phyloP scores from a whole-genome alignment of 768 basidiomycete species.

The Cantharellus cinnabarinus region DNA sequence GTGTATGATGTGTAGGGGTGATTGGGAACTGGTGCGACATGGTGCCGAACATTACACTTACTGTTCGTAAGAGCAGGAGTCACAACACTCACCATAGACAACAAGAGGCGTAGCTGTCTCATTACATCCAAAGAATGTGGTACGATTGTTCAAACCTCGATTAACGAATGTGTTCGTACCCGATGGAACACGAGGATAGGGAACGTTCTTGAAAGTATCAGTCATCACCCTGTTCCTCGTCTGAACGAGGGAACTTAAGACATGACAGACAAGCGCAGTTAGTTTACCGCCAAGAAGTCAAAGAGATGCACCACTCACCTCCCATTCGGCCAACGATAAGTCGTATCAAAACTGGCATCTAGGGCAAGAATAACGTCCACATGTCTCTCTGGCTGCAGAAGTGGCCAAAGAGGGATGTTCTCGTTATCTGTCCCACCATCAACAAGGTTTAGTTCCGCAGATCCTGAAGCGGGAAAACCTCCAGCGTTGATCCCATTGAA shows the following conservation, averaged over 20 bases:
- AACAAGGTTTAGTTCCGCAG: background rate
- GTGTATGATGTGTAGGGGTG: slow-evolving; percentile 1
- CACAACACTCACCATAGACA: background rate
- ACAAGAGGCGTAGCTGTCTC: background rate
- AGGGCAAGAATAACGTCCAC: slow-evolving; percentile 1
- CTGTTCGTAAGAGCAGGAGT: no score
- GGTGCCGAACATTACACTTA: no score
- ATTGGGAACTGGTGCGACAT: background rate
- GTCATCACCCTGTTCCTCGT: background rate
- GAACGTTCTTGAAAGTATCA: background rate
- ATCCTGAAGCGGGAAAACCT: background rate
- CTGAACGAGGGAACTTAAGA: background rate
- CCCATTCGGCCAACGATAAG: background rate
- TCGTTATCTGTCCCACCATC: background rate
- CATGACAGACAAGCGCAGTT: background rate
- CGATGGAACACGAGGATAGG: background rate
- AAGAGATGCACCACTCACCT: background rate
- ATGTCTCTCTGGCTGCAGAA: background rate
- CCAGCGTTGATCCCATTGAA: background rate
- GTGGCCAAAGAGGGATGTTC: background rate
- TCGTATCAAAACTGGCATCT: background rate
- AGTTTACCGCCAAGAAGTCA: background rate
- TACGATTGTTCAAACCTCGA: background rate
- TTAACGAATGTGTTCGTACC: background rate
- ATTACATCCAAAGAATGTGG: slow-evolving; percentile 1